Percentiles rank a stretch among this genome's conserved stretches.
Conservation (phyloP, 1,284 basidiomycete genomes). For the Pholiota adiposa region DNA sequence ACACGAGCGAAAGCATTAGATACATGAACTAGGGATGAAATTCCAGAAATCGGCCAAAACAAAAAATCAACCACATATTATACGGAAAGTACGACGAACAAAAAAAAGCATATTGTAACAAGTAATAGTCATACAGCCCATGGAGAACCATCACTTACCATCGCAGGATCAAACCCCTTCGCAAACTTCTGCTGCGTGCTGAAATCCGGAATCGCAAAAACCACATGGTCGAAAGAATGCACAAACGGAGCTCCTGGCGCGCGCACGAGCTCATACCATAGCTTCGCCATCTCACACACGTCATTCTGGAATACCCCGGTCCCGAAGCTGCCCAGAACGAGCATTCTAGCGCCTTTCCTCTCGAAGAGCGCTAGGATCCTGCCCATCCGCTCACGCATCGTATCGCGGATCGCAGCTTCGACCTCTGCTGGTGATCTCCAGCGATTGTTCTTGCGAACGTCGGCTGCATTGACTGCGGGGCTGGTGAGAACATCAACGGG, state of each 20-base stretch:
- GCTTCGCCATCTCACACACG: slow-evolving; percentile 53
- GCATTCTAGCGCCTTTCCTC: slow-evolving; percentile 52
- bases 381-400: slow-evolving; percentile 73
- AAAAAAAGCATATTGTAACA: not conserved
- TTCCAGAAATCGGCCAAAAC: too few relatives aligned
- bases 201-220: slow-evolving; percentile 56
- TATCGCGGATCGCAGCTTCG: slow-evolving; percentile 52
- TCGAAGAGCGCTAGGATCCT: slow-evolving; percentile 69
- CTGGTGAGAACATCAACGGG: slow-evolving; percentile 65
- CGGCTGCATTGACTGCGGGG: slow-evolving; percentile 71
- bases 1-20: too few relatives aligned
- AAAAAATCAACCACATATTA: too few relatives aligned
- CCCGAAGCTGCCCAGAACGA: slow-evolving; percentile 75
- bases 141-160: not conserved
- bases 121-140: not conserved
- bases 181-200: slow-evolving; percentile 17
- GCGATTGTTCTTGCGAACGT: slow-evolving; percentile 42
- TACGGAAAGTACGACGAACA: not conserved
- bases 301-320: slow-evolving; percentile 74
- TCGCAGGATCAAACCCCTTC: slow-evolving; percentile 7
- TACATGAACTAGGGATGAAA: too few relatives aligned
- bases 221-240: slow-evolving; percentile 60
- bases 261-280: slow-evolving; percentile 64
- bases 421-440: slow-evolving; percentile 22
- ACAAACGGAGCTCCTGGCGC: slow-evolving; percentile 52